These are phyloP conservation scores for Pythium apleroticum DNA, from an alignment of 352 stramenopile species.

Conservation along the genomic window DNA sequence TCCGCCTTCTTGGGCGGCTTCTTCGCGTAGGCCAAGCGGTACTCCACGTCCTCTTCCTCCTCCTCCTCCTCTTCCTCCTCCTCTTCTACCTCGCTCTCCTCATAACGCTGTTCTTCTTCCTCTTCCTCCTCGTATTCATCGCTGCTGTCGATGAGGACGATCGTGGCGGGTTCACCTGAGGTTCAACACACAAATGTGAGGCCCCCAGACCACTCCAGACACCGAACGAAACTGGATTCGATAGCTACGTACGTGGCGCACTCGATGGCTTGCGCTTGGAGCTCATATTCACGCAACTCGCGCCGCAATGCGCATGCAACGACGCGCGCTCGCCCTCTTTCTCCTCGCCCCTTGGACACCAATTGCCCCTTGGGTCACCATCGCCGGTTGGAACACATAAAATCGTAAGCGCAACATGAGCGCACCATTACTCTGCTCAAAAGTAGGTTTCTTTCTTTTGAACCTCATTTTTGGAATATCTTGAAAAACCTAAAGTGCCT, in stretches of 20 bases:
- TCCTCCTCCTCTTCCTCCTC: not conserved
- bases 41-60: not conserved
- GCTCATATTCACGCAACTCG: not conserved
- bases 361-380: not conserved
- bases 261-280: not conserved
- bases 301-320: not conserved
- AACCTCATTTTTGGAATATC: not conserved
- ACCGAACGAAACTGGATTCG: not conserved
- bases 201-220: not conserved
- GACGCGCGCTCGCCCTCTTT: not conserved
- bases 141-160: conserved; percentile 25
- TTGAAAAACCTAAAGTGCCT: not conserved
- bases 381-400: not conserved
- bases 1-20: conserved; percentile 11
- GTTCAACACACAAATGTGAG: conserved; percentile 6
- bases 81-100: not conserved
- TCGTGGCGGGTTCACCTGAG: conserved; percentile 12
- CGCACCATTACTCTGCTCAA: not conserved
- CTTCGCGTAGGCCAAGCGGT: not conserved
- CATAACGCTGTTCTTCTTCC: not conserved
- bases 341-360: not conserved
- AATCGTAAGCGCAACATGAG: not conserved
- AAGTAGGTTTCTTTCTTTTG: not conserved
- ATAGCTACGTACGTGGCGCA: conserved; percentile 16
- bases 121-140: conserved; percentile 3